phyloP scores from a whole-genome alignment of 1,284 basidiomycete species.

The Ustilago vetiveriae region DNA sequence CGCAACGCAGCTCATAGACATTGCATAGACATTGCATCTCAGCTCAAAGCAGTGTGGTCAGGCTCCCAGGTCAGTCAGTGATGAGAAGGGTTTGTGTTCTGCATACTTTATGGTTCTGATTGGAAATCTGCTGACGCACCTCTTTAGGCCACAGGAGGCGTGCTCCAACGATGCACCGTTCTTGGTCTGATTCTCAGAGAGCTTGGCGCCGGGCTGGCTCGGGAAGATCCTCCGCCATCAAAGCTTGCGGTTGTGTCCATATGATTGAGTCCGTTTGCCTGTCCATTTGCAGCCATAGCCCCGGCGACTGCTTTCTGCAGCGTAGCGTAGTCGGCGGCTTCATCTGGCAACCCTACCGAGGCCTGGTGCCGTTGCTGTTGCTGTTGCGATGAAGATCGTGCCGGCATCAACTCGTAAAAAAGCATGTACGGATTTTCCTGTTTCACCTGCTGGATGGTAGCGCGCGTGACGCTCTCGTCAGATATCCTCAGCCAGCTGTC shows the following conservation, averaged over 20 bases:
- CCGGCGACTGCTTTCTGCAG: constrained; percentile 31
- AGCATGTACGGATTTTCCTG: constrained; percentile 64
- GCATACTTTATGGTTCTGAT: too few relatives aligned
- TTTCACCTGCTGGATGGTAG: constrained; percentile 52
- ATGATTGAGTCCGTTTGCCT: too few relatives aligned
- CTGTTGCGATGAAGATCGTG: not conserved
- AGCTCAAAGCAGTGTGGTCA: not conserved
- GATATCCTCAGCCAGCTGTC: constrained; percentile 60
- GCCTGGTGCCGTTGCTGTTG: constrained; percentile 3
- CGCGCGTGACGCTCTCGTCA: constrained; percentile 54
- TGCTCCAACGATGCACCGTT: constrained; percentile 40
- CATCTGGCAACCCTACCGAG: constrained; percentile 13
- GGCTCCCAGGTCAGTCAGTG: too few relatives aligned
- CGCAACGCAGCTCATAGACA: too few relatives aligned
- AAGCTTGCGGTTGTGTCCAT: too few relatives aligned
- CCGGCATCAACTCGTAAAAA: constrained; percentile 56
- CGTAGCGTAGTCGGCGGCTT: constrained; percentile 17
- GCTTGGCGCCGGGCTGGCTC: constrained; percentile 12
- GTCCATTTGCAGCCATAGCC: constrained; percentile 7
- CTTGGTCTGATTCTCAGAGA: constrained; percentile 22
- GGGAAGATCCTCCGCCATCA: not conserved
- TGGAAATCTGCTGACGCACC: too few relatives aligned
- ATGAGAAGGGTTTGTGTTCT: too few relatives aligned
- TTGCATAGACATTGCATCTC: constrained; percentile 1
- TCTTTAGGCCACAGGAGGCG: constrained; percentile 13